Evolutionary conservation across 2,329 filamentous ascomycete genomes (phyloP), one percentile per base, ranked within the genome.

Genomic region (Fusarium nygamai): DNA sequence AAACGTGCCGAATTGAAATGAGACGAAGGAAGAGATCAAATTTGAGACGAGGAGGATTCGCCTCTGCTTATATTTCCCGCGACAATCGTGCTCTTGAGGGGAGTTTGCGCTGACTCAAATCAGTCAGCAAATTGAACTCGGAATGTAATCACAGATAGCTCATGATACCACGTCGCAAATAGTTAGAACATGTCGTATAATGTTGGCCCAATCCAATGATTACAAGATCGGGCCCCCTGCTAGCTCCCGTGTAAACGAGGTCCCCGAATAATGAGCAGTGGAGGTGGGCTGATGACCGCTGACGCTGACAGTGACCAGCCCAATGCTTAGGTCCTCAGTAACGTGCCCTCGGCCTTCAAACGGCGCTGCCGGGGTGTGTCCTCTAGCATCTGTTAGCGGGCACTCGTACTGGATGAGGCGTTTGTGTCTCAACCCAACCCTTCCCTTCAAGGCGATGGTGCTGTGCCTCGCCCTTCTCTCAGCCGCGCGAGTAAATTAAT

Each of bases 171-270:
- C 46, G 57, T 69, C 66, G 48, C 43, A 46, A 43, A 29, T 19
- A 47, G 31, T 51, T 61, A 65, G 47, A 43, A 24, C 61, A 58
- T 44, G 51, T 68, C 60, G 64, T 70, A 73, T 66, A 48, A 10
- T 31, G n/a, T 31, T n/a, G 51, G n/a, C 11, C 51, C 27, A 56
- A n/a, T 29, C 34, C 51, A 33, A 60, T 33, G 43, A 43, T 59
- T 34, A 13, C 36, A 46, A 61, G 67, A 61, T 66, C 44, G 13
- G 16, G 14, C n/a, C 54, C 67, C 67, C 67, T 71, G 61, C 61
- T 71, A 71, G 68, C 24, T 71, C 54, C 61, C 67, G 48, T 70
- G 50, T 66, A 66, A 60, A 71, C 68, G 68, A 71, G 67, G 67
- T 71, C 54, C 38, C 67, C 65, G 48, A 69, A 41, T 39, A 33